These are phyloP conservation scores for Angophora floribunda DNA, from an alignment of 345 rosid genomes.

Conservation along the genomic window DNA sequence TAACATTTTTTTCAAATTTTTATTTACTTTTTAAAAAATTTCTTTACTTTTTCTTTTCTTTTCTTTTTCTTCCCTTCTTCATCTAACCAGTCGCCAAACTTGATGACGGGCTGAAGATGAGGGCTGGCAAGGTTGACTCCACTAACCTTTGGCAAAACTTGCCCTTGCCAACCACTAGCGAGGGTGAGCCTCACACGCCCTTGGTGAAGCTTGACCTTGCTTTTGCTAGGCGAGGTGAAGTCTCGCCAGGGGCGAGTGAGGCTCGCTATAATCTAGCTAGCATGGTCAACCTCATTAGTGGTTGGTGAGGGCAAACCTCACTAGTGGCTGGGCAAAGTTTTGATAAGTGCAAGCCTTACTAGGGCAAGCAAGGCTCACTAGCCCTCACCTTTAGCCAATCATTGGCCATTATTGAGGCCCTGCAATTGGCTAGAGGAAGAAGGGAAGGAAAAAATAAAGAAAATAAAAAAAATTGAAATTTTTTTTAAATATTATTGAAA, in stretches of 20 bases:
- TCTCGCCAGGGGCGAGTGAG: neutral
- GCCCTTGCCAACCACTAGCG: neutral
- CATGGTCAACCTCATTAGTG: no score
- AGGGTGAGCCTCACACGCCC: neutral
- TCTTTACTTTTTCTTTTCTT: no score
- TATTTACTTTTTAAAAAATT: no score
- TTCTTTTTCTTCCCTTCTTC: no score
- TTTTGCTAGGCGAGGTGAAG: neutral
- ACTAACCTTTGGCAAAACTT: neutral
- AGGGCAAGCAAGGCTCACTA: accelerated
- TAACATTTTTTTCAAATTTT: no score
- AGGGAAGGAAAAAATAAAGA: neutral
- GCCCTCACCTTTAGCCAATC: neutral
- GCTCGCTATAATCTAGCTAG: no score
- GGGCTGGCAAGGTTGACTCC: no score
- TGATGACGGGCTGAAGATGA: neutral
- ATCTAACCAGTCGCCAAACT: accelerated
- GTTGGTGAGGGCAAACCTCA: no score
- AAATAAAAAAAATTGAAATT: no score
- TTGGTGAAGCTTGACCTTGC: neutral
- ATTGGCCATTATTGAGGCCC: neutral
- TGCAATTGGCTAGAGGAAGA: neutral
- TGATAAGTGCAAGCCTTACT: neutral
- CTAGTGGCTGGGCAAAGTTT: neutral
- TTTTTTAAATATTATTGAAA: no score